Evolutionary conservation across 306 rosid species (phyloP).

Genomic region (Luffa acutangula): DNA sequence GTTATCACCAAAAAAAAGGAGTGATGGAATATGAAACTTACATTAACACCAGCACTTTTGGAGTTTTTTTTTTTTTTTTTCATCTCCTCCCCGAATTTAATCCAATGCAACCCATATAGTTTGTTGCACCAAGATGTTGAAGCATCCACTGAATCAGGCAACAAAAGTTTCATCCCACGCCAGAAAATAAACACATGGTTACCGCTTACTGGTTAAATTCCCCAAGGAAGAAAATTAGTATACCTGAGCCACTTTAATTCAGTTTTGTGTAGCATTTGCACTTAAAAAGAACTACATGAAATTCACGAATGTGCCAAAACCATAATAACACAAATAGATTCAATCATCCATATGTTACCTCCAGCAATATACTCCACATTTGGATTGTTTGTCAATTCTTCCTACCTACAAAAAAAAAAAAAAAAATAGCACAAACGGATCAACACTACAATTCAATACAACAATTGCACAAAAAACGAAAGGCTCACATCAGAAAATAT

Average conservation of each 20-base stretch:
- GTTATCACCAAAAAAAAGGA: background rate
- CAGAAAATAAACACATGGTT: too few relatives aligned
- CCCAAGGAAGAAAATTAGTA: background rate
- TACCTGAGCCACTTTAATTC: slow-evolving; percentile 86
- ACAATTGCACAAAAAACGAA: too few relatives aligned
- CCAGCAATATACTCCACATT: slow-evolving; percentile 89
- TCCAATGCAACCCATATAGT: slow-evolving; percentile 83
- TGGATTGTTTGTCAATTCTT: slow-evolving; percentile 42
- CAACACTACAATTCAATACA: too few relatives aligned
- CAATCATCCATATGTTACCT: slow-evolving; percentile 32
- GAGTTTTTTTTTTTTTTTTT: slow-evolving; percentile 46
- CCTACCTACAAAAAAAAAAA: slow-evolving; percentile 49
- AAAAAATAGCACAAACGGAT: too few relatives aligned
- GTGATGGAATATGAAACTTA: slow-evolving; percentile 21
- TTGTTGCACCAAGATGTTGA: slow-evolving; percentile 77
- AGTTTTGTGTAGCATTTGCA: slow-evolving; percentile 82
- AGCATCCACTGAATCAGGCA: slow-evolving; percentile 62
- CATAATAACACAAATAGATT: background rate
- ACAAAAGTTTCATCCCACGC: background rate
- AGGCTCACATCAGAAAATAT: too few relatives aligned
- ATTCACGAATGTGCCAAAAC: background rate
- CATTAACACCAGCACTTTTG: slow-evolving; percentile 90
- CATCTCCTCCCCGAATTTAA: slow-evolving; percentile 90
- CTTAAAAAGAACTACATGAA: background rate
- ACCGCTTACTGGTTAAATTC: too few relatives aligned